These are phyloP conservation scores for Carex arenaria DNA, from an alignment of 202 grass and related monocot genomes.

Conservation along the genomic window DNA sequence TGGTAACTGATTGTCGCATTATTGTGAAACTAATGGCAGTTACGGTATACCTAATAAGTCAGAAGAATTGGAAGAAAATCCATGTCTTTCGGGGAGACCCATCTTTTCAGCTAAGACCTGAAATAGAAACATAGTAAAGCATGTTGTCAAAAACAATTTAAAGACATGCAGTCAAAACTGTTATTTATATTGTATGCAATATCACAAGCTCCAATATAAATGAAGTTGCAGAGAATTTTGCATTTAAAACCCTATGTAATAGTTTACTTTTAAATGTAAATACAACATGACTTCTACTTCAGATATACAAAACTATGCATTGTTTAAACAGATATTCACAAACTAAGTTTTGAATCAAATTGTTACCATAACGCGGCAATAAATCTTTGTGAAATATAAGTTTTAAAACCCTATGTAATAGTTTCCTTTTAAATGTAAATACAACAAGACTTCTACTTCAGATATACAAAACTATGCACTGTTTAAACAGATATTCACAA, in stretches of 20 bases:
- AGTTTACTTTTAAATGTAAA: not conserved
- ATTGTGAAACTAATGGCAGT: not conserved
- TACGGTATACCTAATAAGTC: slow-evolving; percentile 53
- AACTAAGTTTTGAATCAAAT: not conserved
- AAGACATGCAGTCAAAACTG: not conserved
- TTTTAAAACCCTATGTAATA: not conserved
- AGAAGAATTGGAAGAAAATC: slow-evolving; percentile 35
- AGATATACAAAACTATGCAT: not conserved
- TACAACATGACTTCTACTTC: not conserved
- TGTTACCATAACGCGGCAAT: not conserved
- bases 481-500: not conserved
- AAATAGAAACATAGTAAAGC: slow-evolving; percentile 25
- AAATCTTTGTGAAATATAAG: not conserved
- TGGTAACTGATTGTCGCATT: not conserved
- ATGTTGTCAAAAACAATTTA: slow-evolving; percentile 11
- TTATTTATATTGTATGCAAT: not conserved
- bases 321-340: not conserved
- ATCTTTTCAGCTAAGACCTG: slow-evolving; percentile 97
- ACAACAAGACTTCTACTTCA: not conserved
- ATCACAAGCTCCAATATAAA: not conserved
- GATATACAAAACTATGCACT: not conserved
- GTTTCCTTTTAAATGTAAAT: not conserved
- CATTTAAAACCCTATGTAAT: not conserved
- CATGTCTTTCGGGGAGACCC: slow-evolving; percentile 58
- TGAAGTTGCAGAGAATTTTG: not conserved